phyloP scores from a whole-genome alignment of 1,284 basidiomycete species.

The Cryptococcus wingfieldii region DNA sequence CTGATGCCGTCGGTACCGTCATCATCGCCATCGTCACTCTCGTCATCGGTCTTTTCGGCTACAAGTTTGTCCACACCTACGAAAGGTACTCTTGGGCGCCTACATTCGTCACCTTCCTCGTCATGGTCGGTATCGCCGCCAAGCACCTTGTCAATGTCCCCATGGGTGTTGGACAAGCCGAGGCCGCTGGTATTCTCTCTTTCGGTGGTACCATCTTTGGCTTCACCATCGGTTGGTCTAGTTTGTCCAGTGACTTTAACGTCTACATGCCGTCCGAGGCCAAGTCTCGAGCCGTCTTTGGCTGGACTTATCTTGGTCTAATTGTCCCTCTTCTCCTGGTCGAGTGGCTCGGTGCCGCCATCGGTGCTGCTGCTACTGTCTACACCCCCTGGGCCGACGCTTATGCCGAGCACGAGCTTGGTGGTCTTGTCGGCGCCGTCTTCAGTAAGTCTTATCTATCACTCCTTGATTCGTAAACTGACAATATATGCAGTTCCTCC shows the following conservation, averaged over 20 bases:
- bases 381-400: constrained; percentile 23
- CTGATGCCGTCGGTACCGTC: constrained; percentile 39
- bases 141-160: constrained; percentile 32
- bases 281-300: constrained; percentile 40
- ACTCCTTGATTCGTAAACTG: not conserved
- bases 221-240: constrained; percentile 44
- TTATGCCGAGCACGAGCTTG: constrained; percentile 37
- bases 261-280: constrained; percentile 49
- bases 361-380: constrained; percentile 41
- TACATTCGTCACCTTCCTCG: constrained; percentile 48
- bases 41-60: constrained; percentile 50
- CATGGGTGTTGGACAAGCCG: constrained; percentile 33
- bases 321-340: constrained; percentile 45
- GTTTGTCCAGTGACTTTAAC: constrained; percentile 47
- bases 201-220: constrained; percentile 41
- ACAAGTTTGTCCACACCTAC: constrained; percentile 49
- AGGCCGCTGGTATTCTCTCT: constrained; percentile 41
- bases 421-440: constrained; percentile 46
- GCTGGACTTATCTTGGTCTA: constrained; percentile 45
- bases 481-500: constrained; percentile 20
- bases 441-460: constrained; percentile 12
- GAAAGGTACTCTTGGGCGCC: constrained; percentile 50
- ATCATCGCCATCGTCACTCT: constrained; percentile 48
- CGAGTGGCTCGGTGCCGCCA: constrained; percentile 44
- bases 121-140: constrained; percentile 36